These are phyloP conservation scores for Fusarium piperis DNA, from an alignment of 2,329 filamentous ascomycete species.

Conservation along the genomic window DNA sequence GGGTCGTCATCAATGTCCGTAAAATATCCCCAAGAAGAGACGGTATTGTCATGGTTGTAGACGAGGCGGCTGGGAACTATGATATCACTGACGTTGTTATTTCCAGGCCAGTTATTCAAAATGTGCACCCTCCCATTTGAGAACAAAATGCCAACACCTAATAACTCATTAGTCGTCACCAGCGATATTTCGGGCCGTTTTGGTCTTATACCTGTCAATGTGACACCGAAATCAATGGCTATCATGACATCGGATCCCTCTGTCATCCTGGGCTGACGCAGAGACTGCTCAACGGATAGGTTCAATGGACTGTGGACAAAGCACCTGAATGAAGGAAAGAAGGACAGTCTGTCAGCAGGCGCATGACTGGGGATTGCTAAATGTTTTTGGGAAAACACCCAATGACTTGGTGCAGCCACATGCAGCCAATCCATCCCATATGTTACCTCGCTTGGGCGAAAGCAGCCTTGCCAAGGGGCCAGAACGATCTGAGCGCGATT, in stretches of 20 bases:
- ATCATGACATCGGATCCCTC: neutral
- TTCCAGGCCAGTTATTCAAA: neutral
- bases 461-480: neutral
- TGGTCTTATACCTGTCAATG: neutral
- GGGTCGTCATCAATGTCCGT: neutral
- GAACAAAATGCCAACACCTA: neutral
- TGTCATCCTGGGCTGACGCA: neutral
- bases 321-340: no score
- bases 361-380: no score
- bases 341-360: no score
- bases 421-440: neutral
- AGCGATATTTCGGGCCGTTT: no score
- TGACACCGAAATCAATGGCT: neutral
- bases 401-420: no score
- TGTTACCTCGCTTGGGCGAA: neutral
- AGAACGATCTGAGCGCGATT: no score
- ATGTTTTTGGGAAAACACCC: no score
- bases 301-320: no score
- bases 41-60: neutral
- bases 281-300: no score
- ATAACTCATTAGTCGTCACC: no score
- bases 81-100: neutral
- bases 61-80: neutral
- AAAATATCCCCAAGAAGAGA: neutral
- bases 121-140: neutral